Conservation (phyloP, 345 rosid genomes). For the Syzygium oleosum region DNA sequence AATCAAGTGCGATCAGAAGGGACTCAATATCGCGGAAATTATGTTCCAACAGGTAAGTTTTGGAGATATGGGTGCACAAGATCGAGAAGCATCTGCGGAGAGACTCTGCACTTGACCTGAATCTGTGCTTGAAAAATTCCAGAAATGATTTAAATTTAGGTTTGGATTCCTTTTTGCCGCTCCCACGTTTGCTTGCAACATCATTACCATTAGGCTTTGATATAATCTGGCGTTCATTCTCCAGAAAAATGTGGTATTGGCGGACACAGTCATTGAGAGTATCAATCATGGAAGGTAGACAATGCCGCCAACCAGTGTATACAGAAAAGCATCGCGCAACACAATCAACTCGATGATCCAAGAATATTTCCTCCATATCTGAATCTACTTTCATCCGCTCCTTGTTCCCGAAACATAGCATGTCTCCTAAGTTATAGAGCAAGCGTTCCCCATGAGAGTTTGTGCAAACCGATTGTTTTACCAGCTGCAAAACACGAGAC, state of each 20-base stretch:
- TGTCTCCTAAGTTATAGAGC: background rate
- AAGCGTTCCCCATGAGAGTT: background rate
- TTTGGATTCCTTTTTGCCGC: background rate
- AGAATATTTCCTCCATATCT: slow-evolving; percentile 2
- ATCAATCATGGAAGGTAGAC: background rate
- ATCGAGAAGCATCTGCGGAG: background rate
- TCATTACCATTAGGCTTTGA: background rate
- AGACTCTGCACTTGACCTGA: background rate
- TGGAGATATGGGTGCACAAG: background rate
- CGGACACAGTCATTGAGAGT: background rate
- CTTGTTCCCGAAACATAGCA: slow-evolving; percentile 13
- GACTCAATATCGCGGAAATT: background rate
- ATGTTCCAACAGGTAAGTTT: background rate
- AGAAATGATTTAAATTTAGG: background rate
- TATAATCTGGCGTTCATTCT: background rate
- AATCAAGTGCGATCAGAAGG: background rate
- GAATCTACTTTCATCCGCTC: slow-evolving; percentile 2
- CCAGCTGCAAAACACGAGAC: slow-evolving; percentile 11
- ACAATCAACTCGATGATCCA: slow-evolving; percentile 14
- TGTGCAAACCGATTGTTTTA: background rate
- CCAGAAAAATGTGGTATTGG: background rate
- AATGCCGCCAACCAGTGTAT: slow-evolving; percentile 7
- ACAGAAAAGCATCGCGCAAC: slow-evolving; percentile 5
- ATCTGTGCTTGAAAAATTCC: background rate
- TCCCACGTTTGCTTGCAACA: background rate